Percentiles rank a stretch among this genome's conserved stretches.
These are phyloP conservation scores for Camelina laxa DNA, from an alignment of 345 rosid genomes.

Conservation along the genomic window DNA sequence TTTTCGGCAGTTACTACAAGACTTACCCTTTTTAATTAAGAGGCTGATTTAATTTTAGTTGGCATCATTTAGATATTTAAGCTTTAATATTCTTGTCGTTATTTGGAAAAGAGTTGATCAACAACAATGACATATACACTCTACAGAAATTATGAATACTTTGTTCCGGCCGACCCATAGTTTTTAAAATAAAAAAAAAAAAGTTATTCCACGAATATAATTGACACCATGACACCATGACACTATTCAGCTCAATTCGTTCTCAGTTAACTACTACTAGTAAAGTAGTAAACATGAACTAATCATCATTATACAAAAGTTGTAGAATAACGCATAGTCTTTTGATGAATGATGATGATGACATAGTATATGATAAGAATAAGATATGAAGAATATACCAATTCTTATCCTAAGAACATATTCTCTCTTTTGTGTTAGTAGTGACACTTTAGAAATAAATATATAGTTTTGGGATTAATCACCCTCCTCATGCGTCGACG, in stretches of 20 bases:
- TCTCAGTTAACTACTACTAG: not conserved
- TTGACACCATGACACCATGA: not conserved
- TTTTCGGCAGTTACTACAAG: not conserved
- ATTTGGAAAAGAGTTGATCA: conserved; percentile 1
- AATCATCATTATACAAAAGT: not conserved
- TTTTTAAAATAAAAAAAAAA: not conserved
- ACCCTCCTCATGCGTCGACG: conserved; percentile 26
- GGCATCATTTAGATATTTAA: not conserved
- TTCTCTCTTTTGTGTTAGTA: conserved; percentile 29
- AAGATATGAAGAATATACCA: conserved; percentile 23
- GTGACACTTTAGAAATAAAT: conserved; percentile 36
- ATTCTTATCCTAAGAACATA: not conserved
- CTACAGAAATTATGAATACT: not conserved
- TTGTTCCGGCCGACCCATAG: not conserved
- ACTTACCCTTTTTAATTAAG: not conserved
- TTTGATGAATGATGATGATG: not conserved
- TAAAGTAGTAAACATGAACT: not conserved
- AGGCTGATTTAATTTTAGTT: conserved; percentile 3
- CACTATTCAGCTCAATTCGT: not conserved
- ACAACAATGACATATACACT: conserved; percentile 16
- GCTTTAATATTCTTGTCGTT: conserved; percentile 21
- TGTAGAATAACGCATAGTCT: not conserved
- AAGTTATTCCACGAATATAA: not conserved
- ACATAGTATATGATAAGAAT: not conserved
- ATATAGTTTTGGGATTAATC: not conserved